Evolutionary conservation across 2,329 filamentous ascomycete genomes (phyloP).

Genomic region (Fusarium veterinarium): DNA sequence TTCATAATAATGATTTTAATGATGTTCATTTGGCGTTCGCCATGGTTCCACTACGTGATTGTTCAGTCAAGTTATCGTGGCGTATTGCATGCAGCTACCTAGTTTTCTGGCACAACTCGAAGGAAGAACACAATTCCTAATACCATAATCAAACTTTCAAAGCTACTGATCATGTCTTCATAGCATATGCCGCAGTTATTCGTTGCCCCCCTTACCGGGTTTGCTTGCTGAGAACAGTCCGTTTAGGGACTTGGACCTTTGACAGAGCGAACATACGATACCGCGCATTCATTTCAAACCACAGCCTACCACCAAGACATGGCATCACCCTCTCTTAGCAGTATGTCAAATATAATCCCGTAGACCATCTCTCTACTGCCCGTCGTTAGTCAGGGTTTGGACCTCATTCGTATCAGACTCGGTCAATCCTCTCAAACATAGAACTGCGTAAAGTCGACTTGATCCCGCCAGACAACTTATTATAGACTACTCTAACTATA

Average conservation of each 20-base stretch:
- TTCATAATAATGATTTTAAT: constrained; percentile 26
- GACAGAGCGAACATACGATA: neutral
- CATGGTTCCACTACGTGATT: neutral
- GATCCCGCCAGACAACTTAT: neutral
- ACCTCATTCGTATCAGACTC: neutral
- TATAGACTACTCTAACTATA: too few species aligned
- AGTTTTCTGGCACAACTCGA: too few species aligned
- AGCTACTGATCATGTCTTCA: neutral
- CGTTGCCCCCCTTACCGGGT: too few species aligned
- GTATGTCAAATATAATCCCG: accelerated
- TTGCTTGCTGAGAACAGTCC: neutral
- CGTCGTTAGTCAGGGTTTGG: neutral
- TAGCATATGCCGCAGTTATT: neutral
- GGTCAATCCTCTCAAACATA: neutral
- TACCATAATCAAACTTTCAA: neutral
- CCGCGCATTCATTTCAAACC: too few species aligned
- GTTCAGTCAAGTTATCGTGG: neutral
- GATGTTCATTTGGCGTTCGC: neutral
- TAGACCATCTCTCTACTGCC: neutral
- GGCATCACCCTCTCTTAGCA: neutral
- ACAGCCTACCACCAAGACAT: neutral
- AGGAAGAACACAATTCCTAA: neutral
- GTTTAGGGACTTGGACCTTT: neutral
- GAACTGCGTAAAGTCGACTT: neutral
- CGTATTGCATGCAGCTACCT: too few species aligned